phyloP scores from a whole-genome alignment of 441 rosid genomes.

The Erysimum cheiri region DNA sequence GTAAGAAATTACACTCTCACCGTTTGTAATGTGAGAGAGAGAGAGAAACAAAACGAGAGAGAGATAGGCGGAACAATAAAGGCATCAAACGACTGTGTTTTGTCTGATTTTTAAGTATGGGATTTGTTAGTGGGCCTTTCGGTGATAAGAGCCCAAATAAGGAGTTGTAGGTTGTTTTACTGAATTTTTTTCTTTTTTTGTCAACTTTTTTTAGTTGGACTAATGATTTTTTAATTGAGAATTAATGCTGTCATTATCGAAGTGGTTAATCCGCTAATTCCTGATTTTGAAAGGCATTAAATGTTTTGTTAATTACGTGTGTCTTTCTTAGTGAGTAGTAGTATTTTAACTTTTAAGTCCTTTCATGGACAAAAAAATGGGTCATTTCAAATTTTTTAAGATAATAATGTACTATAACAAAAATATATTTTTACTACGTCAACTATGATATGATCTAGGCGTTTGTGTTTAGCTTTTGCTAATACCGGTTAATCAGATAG shows the following conservation, averaged over 20 bases:
- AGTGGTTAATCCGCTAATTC: slow-evolving; percentile 27
- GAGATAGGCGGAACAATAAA: background rate
- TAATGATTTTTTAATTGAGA: background rate
- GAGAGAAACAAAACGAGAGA: background rate
- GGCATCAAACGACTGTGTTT: slow-evolving; percentile 10
- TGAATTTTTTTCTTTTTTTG: background rate
- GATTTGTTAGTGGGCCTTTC: slow-evolving; percentile 22
- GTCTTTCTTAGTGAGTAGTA: background rate
- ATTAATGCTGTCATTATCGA: slow-evolving; percentile 37
- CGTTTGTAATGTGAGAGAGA: slow-evolving; percentile 40
- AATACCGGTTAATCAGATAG: no score
- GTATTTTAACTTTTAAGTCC: background rate
- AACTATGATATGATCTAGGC: no score
- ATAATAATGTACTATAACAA: no score
- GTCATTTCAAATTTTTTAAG: no score
- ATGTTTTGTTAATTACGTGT: slow-evolving; percentile 32
- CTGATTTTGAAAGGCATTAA: background rate
- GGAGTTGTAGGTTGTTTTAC: background rate
- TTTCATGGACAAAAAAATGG: no score
- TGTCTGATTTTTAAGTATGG: background rate
- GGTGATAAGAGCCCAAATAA: background rate
- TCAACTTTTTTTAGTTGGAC: background rate
- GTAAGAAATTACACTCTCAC: slow-evolving; percentile 37
- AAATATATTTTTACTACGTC: no score
- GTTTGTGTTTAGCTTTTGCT: no score